Conservation (phyloP, 441 rosid species). For the Gossypium schwendimanii region DNA sequence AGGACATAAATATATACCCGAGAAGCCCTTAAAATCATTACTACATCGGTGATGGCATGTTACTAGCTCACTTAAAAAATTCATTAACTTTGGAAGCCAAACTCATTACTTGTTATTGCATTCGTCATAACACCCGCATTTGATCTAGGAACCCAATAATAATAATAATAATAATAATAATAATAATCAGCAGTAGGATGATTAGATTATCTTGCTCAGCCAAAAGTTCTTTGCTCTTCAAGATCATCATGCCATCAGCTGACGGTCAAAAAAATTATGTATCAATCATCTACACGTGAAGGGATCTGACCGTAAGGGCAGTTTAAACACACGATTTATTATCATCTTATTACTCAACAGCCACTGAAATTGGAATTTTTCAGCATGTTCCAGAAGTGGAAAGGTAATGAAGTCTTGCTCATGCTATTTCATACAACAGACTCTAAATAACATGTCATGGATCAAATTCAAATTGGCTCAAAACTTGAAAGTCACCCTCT, state of each 20-base stretch:
- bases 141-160: not conserved
- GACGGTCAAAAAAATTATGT: not conserved
- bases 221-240: not conserved
- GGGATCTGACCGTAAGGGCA: not conserved
- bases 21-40: slow-evolving; percentile 1
- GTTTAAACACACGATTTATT: not conserved
- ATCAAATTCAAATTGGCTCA: not conserved
- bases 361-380: not conserved
- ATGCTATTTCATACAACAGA: not conserved
- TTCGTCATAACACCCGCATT: not conserved
- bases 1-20: not conserved
- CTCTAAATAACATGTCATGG: not conserved
- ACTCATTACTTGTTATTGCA: not conserved
- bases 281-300: not conserved
- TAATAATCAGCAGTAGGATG: not conserved
- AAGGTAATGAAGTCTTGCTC: not conserved
- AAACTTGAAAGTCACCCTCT: not conserved
- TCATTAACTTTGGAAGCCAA: not conserved
- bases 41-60: not conserved
- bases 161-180: not conserved
- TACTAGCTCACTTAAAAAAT: not conserved
- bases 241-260: not conserved
- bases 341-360: not conserved
- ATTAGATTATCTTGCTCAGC: not conserved
- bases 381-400: not conserved